phyloP scores from a whole-genome alignment of 331 rosid genomes.

The Quercus lobata region DNA sequence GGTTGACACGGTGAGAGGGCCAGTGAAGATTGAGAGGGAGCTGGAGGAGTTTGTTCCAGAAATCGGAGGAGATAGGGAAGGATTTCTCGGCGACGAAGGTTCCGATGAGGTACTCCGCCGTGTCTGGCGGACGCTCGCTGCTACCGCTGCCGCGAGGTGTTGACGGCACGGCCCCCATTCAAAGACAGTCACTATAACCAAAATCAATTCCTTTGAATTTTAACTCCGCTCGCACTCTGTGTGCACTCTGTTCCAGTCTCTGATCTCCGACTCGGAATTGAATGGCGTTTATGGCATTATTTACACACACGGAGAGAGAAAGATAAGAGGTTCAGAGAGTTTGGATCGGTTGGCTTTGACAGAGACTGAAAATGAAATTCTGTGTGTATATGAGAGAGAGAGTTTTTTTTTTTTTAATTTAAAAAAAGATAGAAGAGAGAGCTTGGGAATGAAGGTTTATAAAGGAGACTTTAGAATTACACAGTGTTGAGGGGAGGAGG shows the following conservation, averaged over 20 bases:
- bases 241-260: slow-evolving; percentile 16
- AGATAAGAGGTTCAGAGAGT: slow-evolving; percentile 5
- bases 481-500: background rate
- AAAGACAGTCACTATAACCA: background rate
- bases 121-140: slow-evolving; percentile 57
- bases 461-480: slow-evolving; percentile 1
- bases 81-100: slow-evolving; percentile 78
- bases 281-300: slow-evolving; percentile 44
- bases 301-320: background rate
- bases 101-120: slow-evolving; percentile 87
- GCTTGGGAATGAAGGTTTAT: slow-evolving; percentile 38
- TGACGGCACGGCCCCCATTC: slow-evolving; percentile 89
- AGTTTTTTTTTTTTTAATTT: too few species aligned
- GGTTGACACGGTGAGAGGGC: slow-evolving; percentile 66
- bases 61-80: slow-evolving; percentile 83
- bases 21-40: slow-evolving; percentile 78
- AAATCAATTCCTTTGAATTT: too few species aligned
- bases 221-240: slow-evolving; percentile 3
- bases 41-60: slow-evolving; percentile 88
- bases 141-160: slow-evolving; percentile 57
- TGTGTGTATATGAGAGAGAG: background rate
- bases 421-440: background rate
- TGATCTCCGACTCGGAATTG: slow-evolving; percentile 25
- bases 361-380: slow-evolving; percentile 3
- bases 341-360: slow-evolving; percentile 21